Conservation (phyloP, 495 filamentous ascomycete genomes). For the Aspergillus asperescens region DNA sequence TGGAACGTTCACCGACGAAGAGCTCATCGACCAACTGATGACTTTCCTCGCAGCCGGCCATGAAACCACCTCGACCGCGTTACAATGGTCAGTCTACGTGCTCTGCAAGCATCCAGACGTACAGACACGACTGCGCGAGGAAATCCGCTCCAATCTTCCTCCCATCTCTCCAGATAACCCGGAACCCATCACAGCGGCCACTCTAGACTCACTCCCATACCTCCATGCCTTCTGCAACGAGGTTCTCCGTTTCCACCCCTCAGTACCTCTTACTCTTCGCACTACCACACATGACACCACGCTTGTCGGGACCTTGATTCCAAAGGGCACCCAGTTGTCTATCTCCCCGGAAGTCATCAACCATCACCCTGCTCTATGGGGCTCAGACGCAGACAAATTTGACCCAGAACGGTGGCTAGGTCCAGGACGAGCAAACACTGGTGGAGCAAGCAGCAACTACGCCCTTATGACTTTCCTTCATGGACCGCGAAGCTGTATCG, state of each 20-base stretch:
- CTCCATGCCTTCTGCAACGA: conserved; percentile 60
- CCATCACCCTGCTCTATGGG: conserved; percentile 73
- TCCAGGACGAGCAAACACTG: conserved; percentile 44
- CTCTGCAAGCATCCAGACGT: conserved; percentile 54
- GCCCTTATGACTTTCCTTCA: conserved; percentile 80
- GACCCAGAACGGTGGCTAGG: conserved; percentile 73
- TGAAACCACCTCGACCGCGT: conserved; percentile 62
- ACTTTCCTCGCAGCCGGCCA: conserved; percentile 92
- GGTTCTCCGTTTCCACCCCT: conserved; percentile 52
- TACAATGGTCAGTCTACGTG: conserved; percentile 57
- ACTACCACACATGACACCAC: conserved; percentile 57
- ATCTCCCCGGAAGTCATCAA: conserved; percentile 58
- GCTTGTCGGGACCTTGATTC: conserved; percentile 51
- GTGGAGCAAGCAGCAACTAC: conserved; percentile 57
- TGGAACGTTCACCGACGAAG: conserved; percentile 69
- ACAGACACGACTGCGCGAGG: conserved; percentile 54
- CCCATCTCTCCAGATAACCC: conserved; percentile 38
- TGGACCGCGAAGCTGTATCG: conserved; percentile 78
- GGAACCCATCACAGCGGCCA: conserved; percentile 43
- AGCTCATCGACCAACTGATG: conserved; percentile 87
- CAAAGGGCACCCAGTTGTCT: conserved; percentile 50
- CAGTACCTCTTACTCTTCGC: conserved; percentile 59
- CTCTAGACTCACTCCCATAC: conserved; percentile 53
- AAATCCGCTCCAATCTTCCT: conserved; percentile 60
- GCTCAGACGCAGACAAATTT: conserved; percentile 72